phyloP scores from a whole-genome alignment of 352 stramenopile species.

The Albugo candida region DNA sequence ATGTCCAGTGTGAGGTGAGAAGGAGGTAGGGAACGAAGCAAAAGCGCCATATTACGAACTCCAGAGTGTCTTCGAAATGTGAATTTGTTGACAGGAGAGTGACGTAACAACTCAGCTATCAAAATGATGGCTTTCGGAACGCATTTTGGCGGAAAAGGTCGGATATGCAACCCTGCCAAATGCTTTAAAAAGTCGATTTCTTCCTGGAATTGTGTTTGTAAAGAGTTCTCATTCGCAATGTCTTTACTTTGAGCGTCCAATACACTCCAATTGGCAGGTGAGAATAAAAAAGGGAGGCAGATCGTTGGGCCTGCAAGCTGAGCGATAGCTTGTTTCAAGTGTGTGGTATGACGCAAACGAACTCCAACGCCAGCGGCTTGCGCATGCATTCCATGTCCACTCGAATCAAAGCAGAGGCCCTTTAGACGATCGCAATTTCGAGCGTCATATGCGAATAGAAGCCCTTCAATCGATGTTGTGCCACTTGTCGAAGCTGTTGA shows the following conservation, averaged over 20 bases:
- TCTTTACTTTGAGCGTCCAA: not conserved
- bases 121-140: conserved; percentile 59
- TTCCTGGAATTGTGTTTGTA: conserved; percentile 44
- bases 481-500: not conserved
- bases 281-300: conserved; percentile 43
- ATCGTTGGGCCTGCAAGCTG: conserved; percentile 39
- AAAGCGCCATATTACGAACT: conserved; percentile 40
- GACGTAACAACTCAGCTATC: conserved; percentile 68
- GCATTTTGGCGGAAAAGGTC: conserved; percentile 40
- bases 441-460: conserved; percentile 45
- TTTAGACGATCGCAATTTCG: conserved; percentile 39
- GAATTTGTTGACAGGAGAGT: conserved; percentile 77
- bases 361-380: conserved; percentile 32
- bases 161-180: conserved; percentile 49
- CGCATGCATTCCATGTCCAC: conserved; percentile 42
- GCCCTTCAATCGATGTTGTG: conserved; percentile 20
- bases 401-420: conserved; percentile 45
- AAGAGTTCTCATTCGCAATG: not conserved
- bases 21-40: conserved; percentile 44
- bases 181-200: conserved; percentile 51
- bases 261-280: conserved; percentile 1
- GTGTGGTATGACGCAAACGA: conserved; percentile 33
- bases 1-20: conserved; percentile 47
- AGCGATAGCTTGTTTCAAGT: conserved; percentile 48
- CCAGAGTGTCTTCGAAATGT: conserved; percentile 62